A percentile compares a stretch with the other conserved stretches of the same genome.
Conservation (phyloP, 2,329 filamentous ascomycete species). For the Zasmidium angulare region DNA sequence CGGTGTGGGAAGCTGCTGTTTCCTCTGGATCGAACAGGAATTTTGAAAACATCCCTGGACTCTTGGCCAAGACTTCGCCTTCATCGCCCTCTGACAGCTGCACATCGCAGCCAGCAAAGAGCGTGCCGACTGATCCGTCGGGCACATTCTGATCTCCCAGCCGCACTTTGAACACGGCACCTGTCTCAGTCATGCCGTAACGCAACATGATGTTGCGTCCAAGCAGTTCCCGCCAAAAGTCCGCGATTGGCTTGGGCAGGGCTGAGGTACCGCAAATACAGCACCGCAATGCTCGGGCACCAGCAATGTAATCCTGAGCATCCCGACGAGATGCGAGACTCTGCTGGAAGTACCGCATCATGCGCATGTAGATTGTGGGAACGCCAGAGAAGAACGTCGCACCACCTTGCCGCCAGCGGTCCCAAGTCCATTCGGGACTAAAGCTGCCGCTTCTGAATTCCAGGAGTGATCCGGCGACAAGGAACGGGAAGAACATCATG, state of each 20-base stretch:
- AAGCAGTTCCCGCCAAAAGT: slow-evolving; percentile 51
- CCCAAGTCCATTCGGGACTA: slow-evolving; percentile 46
- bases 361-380: slow-evolving; percentile 52
- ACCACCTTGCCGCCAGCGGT: slow-evolving; percentile 43
- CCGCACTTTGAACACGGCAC: slow-evolving; percentile 49
- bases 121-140: slow-evolving; percentile 47
- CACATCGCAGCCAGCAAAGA: slow-evolving; percentile 49
- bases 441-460: slow-evolving; percentile 50
- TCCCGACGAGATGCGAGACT: slow-evolving; percentile 33
- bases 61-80: slow-evolving; percentile 48
- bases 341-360: slow-evolving; percentile 47
- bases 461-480: slow-evolving; percentile 47
- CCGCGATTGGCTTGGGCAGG: slow-evolving; percentile 50
- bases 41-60: slow-evolving; percentile 36
- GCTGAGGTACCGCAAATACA: slow-evolving; percentile 51
- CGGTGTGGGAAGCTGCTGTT: slow-evolving; percentile 31
- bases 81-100: slow-evolving; percentile 47
- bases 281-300: slow-evolving; percentile 42
- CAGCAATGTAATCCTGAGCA: slow-evolving; percentile 42
- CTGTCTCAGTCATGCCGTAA: slow-evolving; percentile 55
- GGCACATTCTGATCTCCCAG: slow-evolving; percentile 43
- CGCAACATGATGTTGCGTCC: slow-evolving; percentile 47
- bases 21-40: slow-evolving; percentile 34
- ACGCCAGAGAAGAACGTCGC: slow-evolving; percentile 52
- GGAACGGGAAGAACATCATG: slow-evolving; percentile 50